phyloP scores from a whole-genome alignment of 176 grass and related monocot species.

The Oryza meyeriana region DNA sequence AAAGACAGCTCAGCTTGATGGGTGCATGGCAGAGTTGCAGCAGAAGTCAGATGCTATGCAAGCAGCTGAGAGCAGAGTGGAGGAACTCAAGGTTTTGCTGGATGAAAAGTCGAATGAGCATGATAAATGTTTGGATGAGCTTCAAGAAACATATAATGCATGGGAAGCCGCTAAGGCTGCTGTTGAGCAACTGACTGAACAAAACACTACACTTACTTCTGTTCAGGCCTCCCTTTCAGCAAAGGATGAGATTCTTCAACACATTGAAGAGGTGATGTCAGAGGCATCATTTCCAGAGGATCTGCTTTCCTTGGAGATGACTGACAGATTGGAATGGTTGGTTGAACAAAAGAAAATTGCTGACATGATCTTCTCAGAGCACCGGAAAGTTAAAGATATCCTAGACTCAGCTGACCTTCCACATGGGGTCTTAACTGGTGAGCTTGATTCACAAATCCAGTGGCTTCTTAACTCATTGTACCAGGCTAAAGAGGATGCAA shows the following conservation, averaged over 20 bases:
- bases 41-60: constrained; percentile 68
- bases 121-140: constrained; percentile 71
- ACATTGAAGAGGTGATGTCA: constrained; percentile 55
- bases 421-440: constrained; percentile 45
- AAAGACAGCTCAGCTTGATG: constrained; percentile 63
- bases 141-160: constrained; percentile 56
- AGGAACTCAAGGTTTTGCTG: constrained; percentile 55
- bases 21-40: constrained; percentile 54
- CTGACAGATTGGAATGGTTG: constrained; percentile 72
- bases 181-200: constrained; percentile 56
- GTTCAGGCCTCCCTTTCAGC: constrained; percentile 62
- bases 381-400: constrained; percentile 71
- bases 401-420: constrained; percentile 68
- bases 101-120: constrained; percentile 63
- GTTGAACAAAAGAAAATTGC: constrained; percentile 70
- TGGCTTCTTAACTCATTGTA: constrained; percentile 65
- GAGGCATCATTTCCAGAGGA: constrained; percentile 55
- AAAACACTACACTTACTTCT: constrained; percentile 46
- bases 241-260: constrained; percentile 66
- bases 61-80: constrained; percentile 46
- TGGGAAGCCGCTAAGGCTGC: constrained; percentile 66
- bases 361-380: constrained; percentile 59
- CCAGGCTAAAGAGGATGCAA: constrained; percentile 54
- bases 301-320: constrained; percentile 62
- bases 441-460: constrained; percentile 74